These are phyloP conservation scores for Aeschynomene evenia DNA, from an alignment of 306 rosid genomes.

Conservation along the genomic window DNA sequence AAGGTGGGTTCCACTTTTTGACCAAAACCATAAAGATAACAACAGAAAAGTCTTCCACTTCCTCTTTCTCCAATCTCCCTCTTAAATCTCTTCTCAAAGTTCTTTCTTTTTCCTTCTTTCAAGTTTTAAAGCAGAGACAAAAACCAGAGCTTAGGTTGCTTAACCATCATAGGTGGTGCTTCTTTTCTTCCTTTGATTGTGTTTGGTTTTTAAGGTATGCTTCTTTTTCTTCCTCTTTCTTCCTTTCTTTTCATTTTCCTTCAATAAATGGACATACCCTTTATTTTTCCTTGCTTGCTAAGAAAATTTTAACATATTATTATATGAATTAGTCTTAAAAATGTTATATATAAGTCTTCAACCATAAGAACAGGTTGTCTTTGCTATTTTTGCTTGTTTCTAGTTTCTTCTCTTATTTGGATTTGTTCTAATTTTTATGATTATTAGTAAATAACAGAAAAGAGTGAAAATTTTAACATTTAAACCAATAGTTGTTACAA, in stretches of 20 bases:
- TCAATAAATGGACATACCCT: slow-evolving; percentile 23
- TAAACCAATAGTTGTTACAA: slow-evolving; percentile 21
- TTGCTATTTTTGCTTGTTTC: slow-evolving; percentile 37
- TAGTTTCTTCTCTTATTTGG: slow-evolving; percentile 30
- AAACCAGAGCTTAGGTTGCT: slow-evolving; percentile 14
- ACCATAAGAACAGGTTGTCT: slow-evolving; percentile 31
- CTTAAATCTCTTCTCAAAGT: slow-evolving; percentile 32
- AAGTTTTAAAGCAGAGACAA: slow-evolving; percentile 23
- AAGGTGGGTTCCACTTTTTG: slow-evolving; percentile 60
- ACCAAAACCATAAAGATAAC: slow-evolving; percentile 38
- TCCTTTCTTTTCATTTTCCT: slow-evolving; percentile 1
- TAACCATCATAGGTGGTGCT: neutral
- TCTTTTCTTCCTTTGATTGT: slow-evolving; percentile 11
- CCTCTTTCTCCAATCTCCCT: slow-evolving; percentile 23
- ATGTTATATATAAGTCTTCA: neutral
- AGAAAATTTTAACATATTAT: slow-evolving; percentile 24
- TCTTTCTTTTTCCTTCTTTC: too few relatives aligned
- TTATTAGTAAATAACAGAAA: slow-evolving; percentile 2
- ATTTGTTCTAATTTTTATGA: slow-evolving; percentile 21
- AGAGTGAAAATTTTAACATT: slow-evolving; percentile 5
- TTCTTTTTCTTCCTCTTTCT: neutral
- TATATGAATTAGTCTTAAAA: neutral
- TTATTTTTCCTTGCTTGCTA: slow-evolving; percentile 26
- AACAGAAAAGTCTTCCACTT: slow-evolving; percentile 41
- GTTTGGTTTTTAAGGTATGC: slow-evolving; percentile 36